Evolutionary conservation across 192 early-diverging fungal species (phyloP), one percentile per base, ranked within the genome.

Genomic region (Coemansia sp.): DNA sequence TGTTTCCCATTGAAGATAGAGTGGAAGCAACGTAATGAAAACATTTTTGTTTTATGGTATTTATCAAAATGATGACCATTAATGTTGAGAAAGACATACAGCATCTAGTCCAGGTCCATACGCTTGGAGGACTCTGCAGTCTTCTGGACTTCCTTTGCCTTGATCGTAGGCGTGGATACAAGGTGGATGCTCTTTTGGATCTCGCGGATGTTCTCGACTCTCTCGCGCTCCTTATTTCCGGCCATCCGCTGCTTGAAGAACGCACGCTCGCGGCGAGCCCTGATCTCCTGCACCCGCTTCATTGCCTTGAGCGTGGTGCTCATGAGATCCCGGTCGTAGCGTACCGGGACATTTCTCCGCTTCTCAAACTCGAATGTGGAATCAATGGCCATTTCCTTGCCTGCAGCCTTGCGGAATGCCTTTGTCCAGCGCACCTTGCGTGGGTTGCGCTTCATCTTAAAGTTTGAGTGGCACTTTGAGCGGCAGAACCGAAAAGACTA

Each of bases 361-460:
- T 98, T 98, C 85, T 98, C 97, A 83, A 99, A 96, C 72, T 99
- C 96, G 69, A 98, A 93, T 49, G 96, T 95, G 33, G 93, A 88
- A 81, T 99, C 95, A 67, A 99, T 96, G 5, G 92, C 88, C 98
- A 99, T 99, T 86, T 99, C 98, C 86, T 99, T 99, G 78, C 98
- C 98, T 16, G 94, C 93, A 15, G 98, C 91, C 79, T 92, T 93
- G 66, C 98, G 88, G 94, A 99, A 99, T 11, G 98, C 96, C 90
- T 99, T 99, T 63, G 98, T 99, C 98, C 98, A 99, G 69, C 91
- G 88, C 63, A 99, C 95, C 89, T 99, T 99, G 72, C 98, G 89
- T 39, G 98, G 98, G 87, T 98, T 98, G 48, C 98, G 91, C 89
- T 98, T 98, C 93, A 98, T 96, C 82, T 99, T 99, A 86, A 99